phyloP scores from a whole-genome alignment of 176 grass and related monocot species.

The Oryza meridionalis region DNA sequence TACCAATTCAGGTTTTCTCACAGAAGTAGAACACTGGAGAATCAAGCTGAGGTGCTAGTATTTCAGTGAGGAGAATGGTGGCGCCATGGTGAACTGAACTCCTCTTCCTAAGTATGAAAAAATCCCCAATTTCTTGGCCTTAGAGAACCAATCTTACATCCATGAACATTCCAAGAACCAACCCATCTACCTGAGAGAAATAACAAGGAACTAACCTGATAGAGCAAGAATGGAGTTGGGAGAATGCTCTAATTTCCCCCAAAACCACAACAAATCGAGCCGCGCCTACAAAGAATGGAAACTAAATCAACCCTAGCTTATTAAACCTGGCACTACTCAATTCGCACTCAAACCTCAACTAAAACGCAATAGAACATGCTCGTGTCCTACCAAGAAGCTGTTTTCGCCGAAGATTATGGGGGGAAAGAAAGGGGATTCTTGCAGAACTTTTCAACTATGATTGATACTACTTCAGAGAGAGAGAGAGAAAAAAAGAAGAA shows the following conservation, averaged over 20 bases:
- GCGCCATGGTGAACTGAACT: background rate
- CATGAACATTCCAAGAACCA: constrained; percentile 8
- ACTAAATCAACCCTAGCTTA: background rate
- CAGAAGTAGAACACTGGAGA: background rate
- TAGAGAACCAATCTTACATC: background rate
- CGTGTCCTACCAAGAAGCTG: background rate
- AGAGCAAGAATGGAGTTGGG: background rate
- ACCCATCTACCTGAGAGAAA: background rate
- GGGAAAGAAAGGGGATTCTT: background rate
- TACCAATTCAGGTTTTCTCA: background rate
- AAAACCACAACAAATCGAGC: background rate
- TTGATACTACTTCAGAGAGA: too few species aligned
- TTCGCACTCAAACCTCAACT: constrained; percentile 18
- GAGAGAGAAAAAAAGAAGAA: background rate
- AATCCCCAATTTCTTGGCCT: constrained; percentile 29
- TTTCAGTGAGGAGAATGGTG: background rate
- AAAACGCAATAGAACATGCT: background rate
- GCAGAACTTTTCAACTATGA: background rate
- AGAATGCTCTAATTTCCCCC: background rate
- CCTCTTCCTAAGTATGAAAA: background rate
- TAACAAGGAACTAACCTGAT: background rate
- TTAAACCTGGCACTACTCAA: background rate
- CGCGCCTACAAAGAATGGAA: background rate
- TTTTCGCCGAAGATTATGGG: background rate
- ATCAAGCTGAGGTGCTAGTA: constrained; percentile 3